phyloP scores from a whole-genome alignment of 1,284 basidiomycete genomes.

The Sanguinoderma infundibulare region DNA sequence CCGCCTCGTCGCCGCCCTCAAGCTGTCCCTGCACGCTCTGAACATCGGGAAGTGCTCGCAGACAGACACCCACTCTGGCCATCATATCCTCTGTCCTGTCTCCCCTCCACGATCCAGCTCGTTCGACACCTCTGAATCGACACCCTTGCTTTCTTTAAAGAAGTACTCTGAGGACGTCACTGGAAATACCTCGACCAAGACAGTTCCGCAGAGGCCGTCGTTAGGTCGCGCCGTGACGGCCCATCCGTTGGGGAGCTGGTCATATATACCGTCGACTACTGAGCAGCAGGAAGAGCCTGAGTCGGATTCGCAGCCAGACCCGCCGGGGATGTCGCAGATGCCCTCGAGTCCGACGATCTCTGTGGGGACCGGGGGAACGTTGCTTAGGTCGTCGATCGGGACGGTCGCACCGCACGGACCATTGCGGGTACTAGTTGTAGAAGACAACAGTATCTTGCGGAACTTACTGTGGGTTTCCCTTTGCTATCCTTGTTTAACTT shows the following conservation, averaged over 20 bases:
- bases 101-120: constrained; percentile 13
- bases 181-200: constrained; percentile 5
- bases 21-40: constrained; percentile 72
- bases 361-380: constrained; percentile 61
- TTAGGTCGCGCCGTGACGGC: constrained; percentile 55
- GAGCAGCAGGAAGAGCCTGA: constrained; percentile 40
- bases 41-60: constrained; percentile 45
- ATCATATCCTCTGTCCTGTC: constrained; percentile 8
- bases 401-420: constrained; percentile 44
- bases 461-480: constrained; percentile 60
- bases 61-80: constrained; percentile 6
- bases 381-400: constrained; percentile 65
- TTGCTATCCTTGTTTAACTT: constrained; percentile 26
- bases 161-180: constrained; percentile 56
- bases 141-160: constrained; percentile 34
- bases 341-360: constrained; percentile 51
- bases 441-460: constrained; percentile 82
- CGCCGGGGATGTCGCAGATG: constrained; percentile 31
- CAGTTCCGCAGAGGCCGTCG: constrained; percentile 39
- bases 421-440: constrained; percentile 78
- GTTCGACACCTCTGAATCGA: constrained; percentile 25
- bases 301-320: constrained; percentile 24
- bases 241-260: constrained; percentile 49
- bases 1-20: constrained; percentile 71
- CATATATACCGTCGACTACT: constrained; percentile 34